phyloP scores from a whole-genome alignment of 805 yeast species.

The Monosporozyma solicola region DNA sequence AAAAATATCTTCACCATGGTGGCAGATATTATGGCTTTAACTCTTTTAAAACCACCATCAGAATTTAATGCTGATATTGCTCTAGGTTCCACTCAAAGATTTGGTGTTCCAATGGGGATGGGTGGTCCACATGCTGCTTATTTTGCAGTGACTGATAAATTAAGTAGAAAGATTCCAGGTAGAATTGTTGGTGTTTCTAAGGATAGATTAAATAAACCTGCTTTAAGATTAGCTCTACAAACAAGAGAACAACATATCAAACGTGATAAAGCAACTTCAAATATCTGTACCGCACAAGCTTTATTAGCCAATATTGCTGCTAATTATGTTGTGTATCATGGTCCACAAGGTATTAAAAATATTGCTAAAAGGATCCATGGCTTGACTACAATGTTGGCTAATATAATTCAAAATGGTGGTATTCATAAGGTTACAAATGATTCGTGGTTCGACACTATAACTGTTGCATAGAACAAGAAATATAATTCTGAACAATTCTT shows the following conservation, averaged over 20 bases:
- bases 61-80: slow-evolving; percentile 88
- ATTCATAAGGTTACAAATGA: slow-evolving; percentile 37
- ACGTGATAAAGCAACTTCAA: slow-evolving; percentile 95
- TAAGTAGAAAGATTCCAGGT: slow-evolving; percentile 93
- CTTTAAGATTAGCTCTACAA: slow-evolving; percentile 86
- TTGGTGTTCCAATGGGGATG: slow-evolving; percentile 95
- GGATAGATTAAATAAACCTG: slow-evolving; percentile 85
- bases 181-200: slow-evolving; percentile 88
- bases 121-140: slow-evolving; percentile 99
- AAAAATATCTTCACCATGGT: slow-evolving; percentile 80
- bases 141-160: slow-evolving; percentile 73
- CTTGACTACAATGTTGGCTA: slow-evolving; percentile 62
- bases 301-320: slow-evolving; percentile 91
- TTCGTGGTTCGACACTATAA: slow-evolving; percentile 81
- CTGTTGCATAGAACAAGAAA: slow-evolving; percentile 40
- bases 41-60: slow-evolving; percentile 76
- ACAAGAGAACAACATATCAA: slow-evolving; percentile 98
- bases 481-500: slow-evolving; percentile 33
- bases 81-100: slow-evolving; percentile 86
- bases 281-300: slow-evolving; percentile 97
- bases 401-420: slow-evolving; percentile 32
- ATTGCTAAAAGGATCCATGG: slow-evolving; percentile 76
- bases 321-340: slow-evolving; percentile 93
- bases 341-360: slow-evolving; percentile 71
- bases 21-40: slow-evolving; percentile 85